Conservation (phyloP, 2,329 filamentous ascomycete genomes). For the Lachnellula occidentalis region DNA sequence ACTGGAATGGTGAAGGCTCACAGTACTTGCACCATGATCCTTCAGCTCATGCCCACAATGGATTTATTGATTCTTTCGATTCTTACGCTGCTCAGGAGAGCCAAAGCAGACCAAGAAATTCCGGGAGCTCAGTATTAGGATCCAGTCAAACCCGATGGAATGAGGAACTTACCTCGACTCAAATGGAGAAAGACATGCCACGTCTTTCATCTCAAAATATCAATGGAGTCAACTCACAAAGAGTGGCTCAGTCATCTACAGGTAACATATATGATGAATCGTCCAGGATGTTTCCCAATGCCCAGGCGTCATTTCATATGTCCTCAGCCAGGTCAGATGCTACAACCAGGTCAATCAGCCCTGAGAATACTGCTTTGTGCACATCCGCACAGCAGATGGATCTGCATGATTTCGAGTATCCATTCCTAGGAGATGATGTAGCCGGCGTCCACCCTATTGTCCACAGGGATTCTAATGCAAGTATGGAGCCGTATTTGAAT, state of each 20-base stretch:
- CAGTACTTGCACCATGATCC: constrained; percentile 30
- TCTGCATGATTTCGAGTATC: constrained; percentile 25
- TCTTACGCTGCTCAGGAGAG: constrained; percentile 19
- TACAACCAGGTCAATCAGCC: constrained; percentile 29
- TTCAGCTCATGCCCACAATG: constrained; percentile 23
- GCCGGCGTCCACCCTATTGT: constrained; percentile 18
- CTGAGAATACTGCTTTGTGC: constrained; percentile 25
- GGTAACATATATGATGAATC: constrained; percentile 27
- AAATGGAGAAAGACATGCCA: constrained; percentile 24
- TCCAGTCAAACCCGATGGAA: constrained; percentile 22
- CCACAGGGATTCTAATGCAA: constrained; percentile 21
- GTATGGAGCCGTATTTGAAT: constrained; percentile 13
- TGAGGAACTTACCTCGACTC: constrained; percentile 19
- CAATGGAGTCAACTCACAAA: constrained; percentile 24
- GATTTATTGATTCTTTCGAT: constrained; percentile 26
- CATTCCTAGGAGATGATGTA: constrained; percentile 26
- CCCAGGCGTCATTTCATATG: constrained; percentile 29
- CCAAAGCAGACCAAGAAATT: constrained; percentile 16
- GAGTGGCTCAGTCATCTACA: constrained; percentile 21
- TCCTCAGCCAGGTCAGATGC: constrained; percentile 29
- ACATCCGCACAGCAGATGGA: constrained; percentile 28
- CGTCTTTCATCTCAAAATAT: constrained; percentile 29
- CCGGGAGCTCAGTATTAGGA: constrained; percentile 16
- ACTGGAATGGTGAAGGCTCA: constrained; percentile 30
- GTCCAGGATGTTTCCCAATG: constrained; percentile 24